phyloP scores from a whole-genome alignment of 352 stramenopile species.

The Globisporangium splendens region DNA sequence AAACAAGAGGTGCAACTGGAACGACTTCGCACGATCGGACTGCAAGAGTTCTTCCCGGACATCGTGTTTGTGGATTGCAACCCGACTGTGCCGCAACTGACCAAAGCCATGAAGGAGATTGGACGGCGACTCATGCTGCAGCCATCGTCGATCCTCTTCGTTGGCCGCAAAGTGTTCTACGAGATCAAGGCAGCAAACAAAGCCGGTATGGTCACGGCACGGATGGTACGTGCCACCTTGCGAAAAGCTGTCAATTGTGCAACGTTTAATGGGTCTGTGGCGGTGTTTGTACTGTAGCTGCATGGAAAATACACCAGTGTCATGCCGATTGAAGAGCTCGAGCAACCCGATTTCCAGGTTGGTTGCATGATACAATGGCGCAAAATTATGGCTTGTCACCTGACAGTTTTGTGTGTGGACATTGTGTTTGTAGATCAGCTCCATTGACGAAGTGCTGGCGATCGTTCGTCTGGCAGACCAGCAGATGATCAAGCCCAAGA shows the following conservation, averaged over 20 bases:
- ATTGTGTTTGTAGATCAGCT: constrained; percentile 47
- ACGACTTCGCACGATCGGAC: constrained; percentile 58
- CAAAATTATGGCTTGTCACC: not conserved
- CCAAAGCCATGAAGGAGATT: constrained; percentile 73
- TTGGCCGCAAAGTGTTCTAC: constrained; percentile 83
- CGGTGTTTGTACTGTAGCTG: constrained; percentile 31
- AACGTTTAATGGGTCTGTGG: not conserved
- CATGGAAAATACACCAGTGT: constrained; percentile 82
- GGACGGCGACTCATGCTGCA: constrained; percentile 52
- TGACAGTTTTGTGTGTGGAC: not conserved
- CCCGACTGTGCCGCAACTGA: constrained; percentile 55
- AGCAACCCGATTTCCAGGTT: constrained; percentile 80
- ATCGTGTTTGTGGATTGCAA: constrained; percentile 69
- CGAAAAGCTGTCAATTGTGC: not conserved
- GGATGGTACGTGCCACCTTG: constrained; percentile 44
- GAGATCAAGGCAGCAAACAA: constrained; percentile 85
- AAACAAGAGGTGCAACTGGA: constrained; percentile 73
- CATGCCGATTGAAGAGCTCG: constrained; percentile 82
- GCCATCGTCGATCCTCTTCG: constrained; percentile 75
- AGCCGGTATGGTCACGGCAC: constrained; percentile 71
- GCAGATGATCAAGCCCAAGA: constrained; percentile 78
- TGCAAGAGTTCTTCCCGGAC: constrained; percentile 63
- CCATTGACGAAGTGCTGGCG: constrained; percentile 69
- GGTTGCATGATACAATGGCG: not conserved
- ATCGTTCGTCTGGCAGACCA: constrained; percentile 78